Percentiles rank a stretch among this genome's conserved stretches.
Conservation (phyloP, 2,329 filamentous ascomycete genomes). For the Pseudodiploospora longispora region DNA sequence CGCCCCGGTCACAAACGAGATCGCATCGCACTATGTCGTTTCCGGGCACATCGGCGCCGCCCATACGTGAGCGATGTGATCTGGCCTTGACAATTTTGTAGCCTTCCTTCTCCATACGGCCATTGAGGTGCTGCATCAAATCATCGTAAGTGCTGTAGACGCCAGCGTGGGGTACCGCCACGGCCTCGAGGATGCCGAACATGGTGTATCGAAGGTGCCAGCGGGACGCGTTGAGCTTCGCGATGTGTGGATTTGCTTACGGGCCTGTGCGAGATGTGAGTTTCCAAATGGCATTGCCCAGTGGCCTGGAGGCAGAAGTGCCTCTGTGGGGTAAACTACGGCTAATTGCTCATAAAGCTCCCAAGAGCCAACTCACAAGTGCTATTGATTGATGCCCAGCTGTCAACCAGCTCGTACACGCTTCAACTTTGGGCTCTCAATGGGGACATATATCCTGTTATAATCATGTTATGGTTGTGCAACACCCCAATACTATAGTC, state of each 20-base stretch:
- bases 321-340: background rate
- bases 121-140: conserved; percentile 31
- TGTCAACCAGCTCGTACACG: no score
- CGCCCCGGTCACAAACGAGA: conserved; percentile 37
- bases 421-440: no score
- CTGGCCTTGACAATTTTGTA: conserved; percentile 39
- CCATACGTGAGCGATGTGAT: conserved; percentile 33
- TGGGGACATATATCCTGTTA: no score
- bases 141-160: conserved; percentile 34
- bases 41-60: conserved; percentile 31
- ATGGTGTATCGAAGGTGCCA: conserved; percentile 11
- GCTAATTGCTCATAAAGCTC: no score
- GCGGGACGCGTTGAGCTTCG: conserved; percentile 5
- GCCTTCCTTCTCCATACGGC: conserved; percentile 34
- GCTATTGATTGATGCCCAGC: no score
- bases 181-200: conserved; percentile 36
- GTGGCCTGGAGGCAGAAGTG: background rate
- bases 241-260: conserved; percentile 13
- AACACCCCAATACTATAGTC: no score
- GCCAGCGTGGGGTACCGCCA: conserved; percentile 27
- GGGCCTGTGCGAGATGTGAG: conserved; percentile 12
- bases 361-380: no score
- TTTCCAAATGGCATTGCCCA: background rate
- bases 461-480: no score
- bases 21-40: conserved; percentile 37